These are phyloP conservation scores for Sarocladiaceae sp. DNA, from an alignment of 2,329 filamentous ascomycete genomes.

Conservation along the genomic window DNA sequence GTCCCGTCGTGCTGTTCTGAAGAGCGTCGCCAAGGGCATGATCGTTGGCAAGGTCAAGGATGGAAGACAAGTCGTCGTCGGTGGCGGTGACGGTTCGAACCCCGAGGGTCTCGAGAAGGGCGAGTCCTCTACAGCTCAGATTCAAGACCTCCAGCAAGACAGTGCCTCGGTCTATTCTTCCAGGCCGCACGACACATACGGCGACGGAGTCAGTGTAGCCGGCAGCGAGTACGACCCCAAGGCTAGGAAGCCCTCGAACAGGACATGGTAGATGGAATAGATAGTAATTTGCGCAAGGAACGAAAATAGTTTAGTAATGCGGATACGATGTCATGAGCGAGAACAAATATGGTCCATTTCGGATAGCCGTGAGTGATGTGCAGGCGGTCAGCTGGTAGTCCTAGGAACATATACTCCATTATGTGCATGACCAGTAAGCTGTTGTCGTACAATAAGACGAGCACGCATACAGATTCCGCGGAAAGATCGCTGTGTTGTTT, in stretches of 20 bases:
- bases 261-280: constrained; percentile 2
- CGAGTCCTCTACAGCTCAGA: not conserved
- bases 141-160: constrained; percentile 8
- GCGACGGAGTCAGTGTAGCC: constrained; percentile 22
- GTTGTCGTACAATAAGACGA: no score
- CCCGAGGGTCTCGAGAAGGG: constrained; percentile 2
- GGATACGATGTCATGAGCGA: constrained; percentile 2
- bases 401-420: not conserved
- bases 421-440: no score
- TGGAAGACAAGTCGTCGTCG: constrained; percentile 69
- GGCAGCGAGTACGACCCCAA: constrained; percentile 18
- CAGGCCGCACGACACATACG: constrained; percentile 19
- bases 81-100: constrained; percentile 49
- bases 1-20: constrained; percentile 82
- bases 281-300: not conserved
- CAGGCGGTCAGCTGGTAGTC: not conserved
- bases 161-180: not conserved
- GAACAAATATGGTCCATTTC: not conserved
- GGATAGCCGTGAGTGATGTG: not conserved
- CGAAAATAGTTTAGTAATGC: not conserved
- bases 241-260: not conserved
- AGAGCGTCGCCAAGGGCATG: constrained; percentile 96
- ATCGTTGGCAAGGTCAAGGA: constrained; percentile 75
- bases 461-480: no score
- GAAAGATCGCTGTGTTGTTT: no score